phyloP scores from a whole-genome alignment of 164 flowering plant genomes.

The Kalanchoe fedtschenkoi region DNA sequence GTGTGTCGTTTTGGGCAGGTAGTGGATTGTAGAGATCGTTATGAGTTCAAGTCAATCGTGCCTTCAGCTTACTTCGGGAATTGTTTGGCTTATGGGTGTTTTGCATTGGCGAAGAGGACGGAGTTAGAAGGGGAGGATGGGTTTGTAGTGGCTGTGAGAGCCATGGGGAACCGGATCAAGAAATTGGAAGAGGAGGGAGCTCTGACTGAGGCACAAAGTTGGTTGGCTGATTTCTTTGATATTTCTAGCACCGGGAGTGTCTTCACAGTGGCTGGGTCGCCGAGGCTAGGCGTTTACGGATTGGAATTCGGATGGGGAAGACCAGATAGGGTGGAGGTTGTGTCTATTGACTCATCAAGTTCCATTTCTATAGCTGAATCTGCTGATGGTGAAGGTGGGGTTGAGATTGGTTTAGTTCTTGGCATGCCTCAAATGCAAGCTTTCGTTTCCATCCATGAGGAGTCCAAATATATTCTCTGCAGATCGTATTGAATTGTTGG shows the following conservation, averaged over 20 bases:
- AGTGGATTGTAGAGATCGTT: conserved; percentile 1
- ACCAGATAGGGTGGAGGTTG: not conserved
- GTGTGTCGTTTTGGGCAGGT: not conserved
- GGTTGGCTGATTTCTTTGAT: not conserved
- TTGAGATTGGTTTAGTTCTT: conserved; percentile 3
- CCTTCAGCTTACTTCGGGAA: not conserved
- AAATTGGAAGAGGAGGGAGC: not conserved
- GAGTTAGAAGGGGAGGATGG: not conserved
- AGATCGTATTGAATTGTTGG: too few species aligned
- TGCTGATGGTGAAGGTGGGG: not conserved
- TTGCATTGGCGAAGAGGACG: not conserved
- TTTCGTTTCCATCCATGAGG: not conserved
- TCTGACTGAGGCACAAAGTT: not conserved
- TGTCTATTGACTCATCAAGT: not conserved
- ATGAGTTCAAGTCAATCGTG: not conserved
- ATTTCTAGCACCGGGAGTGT: not conserved
- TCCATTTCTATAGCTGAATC: not conserved
- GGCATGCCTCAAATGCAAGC: not conserved
- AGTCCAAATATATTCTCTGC: not conserved
- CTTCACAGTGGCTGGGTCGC: not conserved
- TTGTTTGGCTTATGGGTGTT: not conserved
- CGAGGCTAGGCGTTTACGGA: not conserved
- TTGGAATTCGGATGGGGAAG: conserved; percentile 5
- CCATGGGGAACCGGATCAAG: not conserved
- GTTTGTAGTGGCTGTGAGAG: not conserved